Base-by-base conservation (phyloP, 352 stramenopile genomes). In the Globisporangium apiculatum region DNA sequence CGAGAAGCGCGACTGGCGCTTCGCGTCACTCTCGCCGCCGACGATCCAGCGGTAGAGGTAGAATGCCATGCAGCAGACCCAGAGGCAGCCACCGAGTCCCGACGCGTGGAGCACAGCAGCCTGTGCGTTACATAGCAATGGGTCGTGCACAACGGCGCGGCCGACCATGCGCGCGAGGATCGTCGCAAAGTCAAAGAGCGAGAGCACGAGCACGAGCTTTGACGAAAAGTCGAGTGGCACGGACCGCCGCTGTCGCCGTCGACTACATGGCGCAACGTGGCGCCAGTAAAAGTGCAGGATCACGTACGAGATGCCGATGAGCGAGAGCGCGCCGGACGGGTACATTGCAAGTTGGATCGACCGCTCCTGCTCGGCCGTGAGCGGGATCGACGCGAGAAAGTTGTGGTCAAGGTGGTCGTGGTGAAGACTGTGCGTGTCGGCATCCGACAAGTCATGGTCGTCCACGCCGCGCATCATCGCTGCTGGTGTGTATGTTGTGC, bases 31-130 rank as follows among this genome's bases (percentile, higher is more conserved):
- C 51, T 94, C 83, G 40, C 81, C 75, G 14, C 72, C 75, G 12
- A 83, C 76, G 49, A 91, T 85, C 83, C 83, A 94, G 4, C 79
- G 74, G 61, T 91, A 90, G 12, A 94, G 66, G 50, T 91, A 91
- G 65, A 84, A 91, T 7, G 78, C 73, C 62, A 91, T 89, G 55
- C 81, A 94, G 45, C 71, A 87, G 41, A 83, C 78, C 78, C 83
- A 94, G 41, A 82, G 64, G 51, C 76, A 89, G 58, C 75, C 78
- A 14, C 74, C 74, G 17, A 94, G 67, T 17, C 73, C 73, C 14
- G 64, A 62, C 7, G 67, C 67, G 53, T 94, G 70, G 54, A 87
- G 76, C n/a, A 85, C 60, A 0, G 72, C 61, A 18, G 72, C 81
- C 57, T 94, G 83, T 0, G 77, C 49, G 35, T 75, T 55, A 37